A percentile compares a stretch with the other conserved stretches of the same genome.
Conservation (phyloP, 2,329 filamentous ascomycete genomes). For the Pseudogymnoascus pannorum region DNA sequence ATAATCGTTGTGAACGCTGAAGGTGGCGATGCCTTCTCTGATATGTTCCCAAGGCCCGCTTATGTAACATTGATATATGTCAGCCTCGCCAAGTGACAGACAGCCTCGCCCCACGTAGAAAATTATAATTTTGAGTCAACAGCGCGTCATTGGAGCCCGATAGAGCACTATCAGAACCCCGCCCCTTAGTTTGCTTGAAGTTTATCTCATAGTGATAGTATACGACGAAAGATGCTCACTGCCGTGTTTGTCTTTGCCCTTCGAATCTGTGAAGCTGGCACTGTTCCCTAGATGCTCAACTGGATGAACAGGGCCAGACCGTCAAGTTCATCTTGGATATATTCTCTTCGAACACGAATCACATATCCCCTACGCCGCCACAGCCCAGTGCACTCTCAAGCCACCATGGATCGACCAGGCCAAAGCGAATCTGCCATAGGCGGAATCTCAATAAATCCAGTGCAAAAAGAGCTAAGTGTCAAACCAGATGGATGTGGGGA, state of each 20-base stretch:
- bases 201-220: neutral
- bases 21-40: neutral
- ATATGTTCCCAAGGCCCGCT: neutral
- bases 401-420: neutral
- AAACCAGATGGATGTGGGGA: neutral
- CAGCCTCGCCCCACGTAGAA: slow-evolving; percentile 5
- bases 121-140: slow-evolving; percentile 9
- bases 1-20: neutral
- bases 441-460: neutral
- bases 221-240: neutral
- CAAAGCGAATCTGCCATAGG: neutral
- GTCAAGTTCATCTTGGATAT: neutral
- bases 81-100: slow-evolving; percentile 7
- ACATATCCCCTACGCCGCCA: neutral
- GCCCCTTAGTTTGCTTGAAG: neutral
- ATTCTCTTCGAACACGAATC: neutral
- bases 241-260: neutral
- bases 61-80: neutral
- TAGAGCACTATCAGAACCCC: neutral
- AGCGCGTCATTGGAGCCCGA: neutral
- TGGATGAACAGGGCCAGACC: neutral
- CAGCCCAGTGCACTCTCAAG: neutral
- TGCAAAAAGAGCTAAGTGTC: neutral
- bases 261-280: neutral
- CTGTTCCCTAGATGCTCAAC: neutral